Base-by-base conservation (phyloP, 495 filamentous ascomycete species). In the Neurospora hispaniola region DNA sequence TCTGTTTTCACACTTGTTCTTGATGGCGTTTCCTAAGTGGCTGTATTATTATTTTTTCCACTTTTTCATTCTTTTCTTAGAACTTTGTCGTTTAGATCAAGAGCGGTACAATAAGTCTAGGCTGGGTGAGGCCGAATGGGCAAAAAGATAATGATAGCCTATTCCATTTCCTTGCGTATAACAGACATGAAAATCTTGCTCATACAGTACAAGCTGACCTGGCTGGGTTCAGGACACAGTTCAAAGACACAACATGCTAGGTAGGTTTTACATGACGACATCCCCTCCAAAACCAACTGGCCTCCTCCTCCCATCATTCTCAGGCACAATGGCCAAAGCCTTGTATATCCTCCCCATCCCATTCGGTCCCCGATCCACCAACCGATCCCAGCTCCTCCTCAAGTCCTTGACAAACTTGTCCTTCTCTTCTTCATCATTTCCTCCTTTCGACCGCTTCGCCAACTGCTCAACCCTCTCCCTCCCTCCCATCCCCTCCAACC, bases 261-360 rank as follows among this genome's bases (percentile, higher is more conserved):
- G 27, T 41, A 9, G 23, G 12, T 14, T 54, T 12, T 6, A 62
- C 27, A 62, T 35, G 4, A 74, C 78, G 16, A 96, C 86, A 79
- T 88, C 87, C 18, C 95, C 95, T 0, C 95, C 96, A 86, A 99
- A 98, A 31, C 96, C 96, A 75, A 98, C 93, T 10, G 96, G 96
- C 44, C 90, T 85, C 74, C 90, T 85, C 78, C 81, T 82, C 4
- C 93, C 94, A 23, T 84, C 88, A 75, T 89, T 90, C 81, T 93
- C 91, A 1, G 96, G 96, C 76, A 98, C 82, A 75, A 99, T 92
- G 40, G 94, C 90, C 87, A 99, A 86, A 10, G 89, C 94, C 84
- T 98, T 97, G 78, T 99, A 99, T 68, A 98, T 81, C 83, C 90
- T 92, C 3, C 96, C 96, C 96, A 98, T 99, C 0, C 92, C 94